A percentile compares a stretch with the other conserved stretches of the same genome.
Conservation (phyloP, 2,329 filamentous ascomycete genomes). For the Ophiostoma perfectum region DNA sequence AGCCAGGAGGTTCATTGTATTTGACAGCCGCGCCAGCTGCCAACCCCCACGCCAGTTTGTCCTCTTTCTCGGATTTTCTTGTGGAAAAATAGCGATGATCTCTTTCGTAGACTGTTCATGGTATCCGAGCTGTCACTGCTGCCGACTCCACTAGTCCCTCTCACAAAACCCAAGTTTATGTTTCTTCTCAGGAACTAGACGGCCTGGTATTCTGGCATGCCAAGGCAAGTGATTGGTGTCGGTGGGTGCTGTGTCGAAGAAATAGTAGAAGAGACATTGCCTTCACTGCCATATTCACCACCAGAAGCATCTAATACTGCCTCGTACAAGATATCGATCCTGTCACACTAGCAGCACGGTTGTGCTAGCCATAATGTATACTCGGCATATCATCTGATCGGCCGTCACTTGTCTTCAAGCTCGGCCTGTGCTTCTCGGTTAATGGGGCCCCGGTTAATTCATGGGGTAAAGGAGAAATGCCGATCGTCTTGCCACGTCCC, state of each 20-base stretch:
- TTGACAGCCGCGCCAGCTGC: not conserved
- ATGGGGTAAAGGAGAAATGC: not conserved
- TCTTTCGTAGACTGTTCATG: not conserved
- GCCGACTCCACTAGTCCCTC: not conserved
- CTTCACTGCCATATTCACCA: not conserved
- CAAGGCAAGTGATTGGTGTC: not conserved
- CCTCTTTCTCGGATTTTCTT: not conserved
- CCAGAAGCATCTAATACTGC: not conserved
- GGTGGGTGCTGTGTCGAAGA: not conserved
- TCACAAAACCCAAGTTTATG: not conserved
- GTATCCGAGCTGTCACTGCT: not conserved
- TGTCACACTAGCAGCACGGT: not conserved
- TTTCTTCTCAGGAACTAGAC: not conserved
- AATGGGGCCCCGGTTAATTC: not conserved
- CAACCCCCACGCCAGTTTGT: not conserved
- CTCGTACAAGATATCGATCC: not conserved
- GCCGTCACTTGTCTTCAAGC: not conserved
- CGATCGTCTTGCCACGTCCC: not conserved
- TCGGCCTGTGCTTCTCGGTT: not conserved
- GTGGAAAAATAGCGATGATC: not conserved
- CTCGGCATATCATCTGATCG: not conserved
- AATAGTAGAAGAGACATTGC: not conserved
- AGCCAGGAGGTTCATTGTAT: not conserved
- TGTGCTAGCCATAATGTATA: not conserved
- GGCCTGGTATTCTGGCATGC: not conserved